Evolutionary conservation across 2,329 filamentous ascomycete genomes (phyloP).

Genomic region (Cladophialophora exuberans): DNA sequence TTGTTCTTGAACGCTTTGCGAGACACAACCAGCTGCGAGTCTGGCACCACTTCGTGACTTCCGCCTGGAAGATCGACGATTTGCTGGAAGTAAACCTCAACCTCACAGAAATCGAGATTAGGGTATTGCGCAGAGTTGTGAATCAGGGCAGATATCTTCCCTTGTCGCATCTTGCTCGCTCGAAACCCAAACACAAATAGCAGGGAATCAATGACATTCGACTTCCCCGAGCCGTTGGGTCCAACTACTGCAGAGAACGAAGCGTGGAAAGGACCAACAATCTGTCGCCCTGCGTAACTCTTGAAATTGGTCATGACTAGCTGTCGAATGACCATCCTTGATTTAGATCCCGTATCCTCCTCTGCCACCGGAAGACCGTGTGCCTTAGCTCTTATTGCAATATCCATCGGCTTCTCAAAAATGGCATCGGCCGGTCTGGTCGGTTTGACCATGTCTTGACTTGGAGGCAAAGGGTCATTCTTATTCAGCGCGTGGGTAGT

Average conservation of each 20-base stretch:
- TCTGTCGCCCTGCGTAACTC: slow-evolving; percentile 92
- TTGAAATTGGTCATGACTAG: slow-evolving; percentile 96
- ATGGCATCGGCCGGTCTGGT: slow-evolving; percentile 76
- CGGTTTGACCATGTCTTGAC: slow-evolving; percentile 64
- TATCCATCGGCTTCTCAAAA: slow-evolving; percentile 89
- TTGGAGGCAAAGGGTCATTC: slow-evolving; percentile 48
- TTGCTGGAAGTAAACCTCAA: slow-evolving; percentile 94
- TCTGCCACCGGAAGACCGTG: slow-evolving; percentile 60
- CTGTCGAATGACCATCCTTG: slow-evolving; percentile 90
- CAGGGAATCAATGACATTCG: slow-evolving; percentile 96
- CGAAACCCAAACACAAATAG: slow-evolving; percentile 99
- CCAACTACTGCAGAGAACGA: slow-evolving; percentile 98
- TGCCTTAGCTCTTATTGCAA: slow-evolving; percentile 82
- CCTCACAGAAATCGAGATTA: slow-evolving; percentile 87
- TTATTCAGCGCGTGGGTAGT: slow-evolving; percentile 70
- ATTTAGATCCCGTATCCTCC: slow-evolving; percentile 75
- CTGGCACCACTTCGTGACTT: slow-evolving; percentile 73
- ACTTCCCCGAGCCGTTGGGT: slow-evolving; percentile 97
- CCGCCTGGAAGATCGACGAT: slow-evolving; percentile 85
- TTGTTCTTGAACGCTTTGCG: slow-evolving; percentile 97
- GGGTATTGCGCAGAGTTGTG: slow-evolving; percentile 92
- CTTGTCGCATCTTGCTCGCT: slow-evolving; percentile 98
- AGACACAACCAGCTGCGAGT: slow-evolving; percentile 85
- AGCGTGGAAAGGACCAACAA: slow-evolving; percentile 93
- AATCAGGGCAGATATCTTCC: slow-evolving; percentile 95